Base-by-base conservation (phyloP, 352 stramenopile species). In the Pythium folliculosum region DNA sequence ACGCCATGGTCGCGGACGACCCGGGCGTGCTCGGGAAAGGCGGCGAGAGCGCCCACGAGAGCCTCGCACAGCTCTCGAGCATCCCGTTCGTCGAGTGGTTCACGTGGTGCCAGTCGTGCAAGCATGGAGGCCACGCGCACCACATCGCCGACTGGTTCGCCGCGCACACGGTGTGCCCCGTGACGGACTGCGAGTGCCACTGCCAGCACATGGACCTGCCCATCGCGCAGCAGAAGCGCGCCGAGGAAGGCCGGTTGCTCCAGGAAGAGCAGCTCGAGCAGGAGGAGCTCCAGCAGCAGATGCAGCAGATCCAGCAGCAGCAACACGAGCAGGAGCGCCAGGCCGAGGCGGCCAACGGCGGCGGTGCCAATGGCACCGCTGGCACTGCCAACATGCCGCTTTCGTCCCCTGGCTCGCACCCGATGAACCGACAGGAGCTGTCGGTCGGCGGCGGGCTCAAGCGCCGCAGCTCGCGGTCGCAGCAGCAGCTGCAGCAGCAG, bases 61-160 rank as follows among this genome's bases (percentile, higher is more conserved):
- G 90, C 63, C 81, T 98, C 35, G 85, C 81, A 22, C 91, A 96
- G 52, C 73, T 98, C 7, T 95, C 91, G 6, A 97, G 85, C 65
- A 94, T 98, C 57, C 93, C 93, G 48, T 98, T 98, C 69, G 91
- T 96, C 14, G 92, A 98, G 76, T 98, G 92, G 92, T 98, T 97
- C 71, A 98, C 91, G 21, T 98, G 95, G 95, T 98, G 94, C 60
- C 92, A 97, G 75, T 84, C 84, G 10, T 96, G 89, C 67, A 94
- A 94, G 69, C 89, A 96, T 60, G 88, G 89, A 27, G 93, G 92
- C 17, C 93, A 98, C 68, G 91, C 95, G 1, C 92, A 98, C 64
- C 95, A 98, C 75, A 78, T 98, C 21, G 82, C 94, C 21, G 92
- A 96, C 58, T 98, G 95, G 95, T 98, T 98, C 72, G 81, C 86